Evolutionary conservation across 73 alveolate genomes (phyloP).

Genomic region (Paraurostyla sp.): DNA sequence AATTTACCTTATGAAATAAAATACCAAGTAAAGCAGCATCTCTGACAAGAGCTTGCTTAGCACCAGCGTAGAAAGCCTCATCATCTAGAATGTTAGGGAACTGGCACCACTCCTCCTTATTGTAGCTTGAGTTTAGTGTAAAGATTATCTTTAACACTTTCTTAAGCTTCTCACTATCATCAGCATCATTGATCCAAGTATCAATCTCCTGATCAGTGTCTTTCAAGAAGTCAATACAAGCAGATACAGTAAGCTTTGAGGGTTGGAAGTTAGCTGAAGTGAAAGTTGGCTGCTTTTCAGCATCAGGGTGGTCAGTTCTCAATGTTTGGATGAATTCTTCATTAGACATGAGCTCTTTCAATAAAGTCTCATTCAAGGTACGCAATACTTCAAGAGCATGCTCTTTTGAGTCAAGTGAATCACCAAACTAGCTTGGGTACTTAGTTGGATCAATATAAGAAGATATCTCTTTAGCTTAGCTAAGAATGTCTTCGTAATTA

Average conservation of each 20-base stretch:
- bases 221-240: slow-evolving; percentile 8
- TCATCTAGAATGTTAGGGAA: slow-evolving; percentile 13
- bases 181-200: slow-evolving; percentile 26
- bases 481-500: not conserved
- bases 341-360: not conserved
- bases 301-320: slow-evolving; percentile 22
- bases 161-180: not conserved
- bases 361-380: not conserved
- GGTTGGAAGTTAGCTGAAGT: not conserved
- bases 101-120: slow-evolving; percentile 15
- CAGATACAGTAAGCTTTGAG: not conserved
- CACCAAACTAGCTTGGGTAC: slow-evolving; percentile 2
- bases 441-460: not conserved
- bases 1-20: too few relatives aligned
- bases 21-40: slow-evolving; percentile 17
- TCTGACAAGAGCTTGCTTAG: slow-evolving; percentile 1
- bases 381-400: not conserved
- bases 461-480: not conserved
- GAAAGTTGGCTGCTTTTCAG: not conserved
- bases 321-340: not conserved
- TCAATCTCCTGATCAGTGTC: not conserved
- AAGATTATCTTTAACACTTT: not conserved
- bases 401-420: not conserved
- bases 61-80: slow-evolving; percentile 19
- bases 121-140: slow-evolving; percentile 2